Evolutionary conservation across 2,329 filamentous ascomycete genomes (phyloP).

Genomic region (Cercospora nicotianae): DNA sequence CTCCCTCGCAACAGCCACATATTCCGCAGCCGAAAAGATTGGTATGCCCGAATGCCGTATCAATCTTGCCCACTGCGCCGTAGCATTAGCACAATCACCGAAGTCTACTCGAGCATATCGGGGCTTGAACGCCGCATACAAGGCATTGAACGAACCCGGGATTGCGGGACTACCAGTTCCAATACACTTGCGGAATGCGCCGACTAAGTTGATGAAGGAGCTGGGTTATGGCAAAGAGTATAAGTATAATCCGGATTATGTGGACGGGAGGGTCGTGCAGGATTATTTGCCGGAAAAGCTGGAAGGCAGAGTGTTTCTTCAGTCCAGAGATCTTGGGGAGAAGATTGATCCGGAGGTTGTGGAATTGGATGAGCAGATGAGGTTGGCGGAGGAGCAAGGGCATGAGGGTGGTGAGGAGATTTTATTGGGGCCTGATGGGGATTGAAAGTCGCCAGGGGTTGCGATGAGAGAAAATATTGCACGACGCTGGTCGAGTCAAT

Average conservation of each 20-base stretch:
- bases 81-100: constrained; percentile 74
- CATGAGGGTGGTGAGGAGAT: constrained; percentile 23
- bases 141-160: constrained; percentile 78
- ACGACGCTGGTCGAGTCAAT: no score
- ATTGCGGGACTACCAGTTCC: constrained; percentile 80
- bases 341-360: constrained; percentile 63
- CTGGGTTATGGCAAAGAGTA: constrained; percentile 88
- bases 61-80: constrained; percentile 81
- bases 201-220: constrained; percentile 89
- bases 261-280: constrained; percentile 77
- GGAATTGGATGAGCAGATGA: constrained; percentile 28
- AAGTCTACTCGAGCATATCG: constrained; percentile 89
- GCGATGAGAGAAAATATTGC: background rate
- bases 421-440: constrained; percentile 11
- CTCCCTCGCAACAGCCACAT: constrained; percentile 78
- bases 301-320: constrained; percentile 70
- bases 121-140: constrained; percentile 75
- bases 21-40: constrained; percentile 86
- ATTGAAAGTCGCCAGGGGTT: background rate
- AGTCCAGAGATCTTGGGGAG: constrained; percentile 75
- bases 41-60: constrained; percentile 95
- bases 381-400: constrained; percentile 26
- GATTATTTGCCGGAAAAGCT: constrained; percentile 85
- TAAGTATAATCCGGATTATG: constrained; percentile 93
- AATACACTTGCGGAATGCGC: constrained; percentile 85